Evolutionary conservation across 1,284 basidiomycete species (phyloP).

Genomic region (Puccinia triticina): DNA sequence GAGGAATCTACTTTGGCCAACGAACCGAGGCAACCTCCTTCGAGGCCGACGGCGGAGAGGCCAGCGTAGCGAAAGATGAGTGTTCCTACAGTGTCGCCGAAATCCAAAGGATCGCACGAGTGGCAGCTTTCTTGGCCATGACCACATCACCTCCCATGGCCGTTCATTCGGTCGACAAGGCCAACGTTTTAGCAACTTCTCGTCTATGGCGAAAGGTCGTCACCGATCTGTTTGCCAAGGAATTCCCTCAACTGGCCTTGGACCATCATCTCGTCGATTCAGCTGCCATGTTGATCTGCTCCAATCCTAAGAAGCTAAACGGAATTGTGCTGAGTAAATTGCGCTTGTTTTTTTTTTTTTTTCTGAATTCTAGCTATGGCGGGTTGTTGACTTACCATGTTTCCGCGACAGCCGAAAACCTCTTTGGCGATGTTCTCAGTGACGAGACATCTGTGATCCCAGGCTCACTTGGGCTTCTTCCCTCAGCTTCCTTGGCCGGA

Average conservation of each 20-base stretch:
- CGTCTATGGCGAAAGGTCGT: constrained; percentile 92
- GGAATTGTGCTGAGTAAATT: constrained; percentile 76
- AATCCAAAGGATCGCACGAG: constrained; percentile 90
- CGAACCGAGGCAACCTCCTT: constrained; percentile 76
- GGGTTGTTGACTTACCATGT: too few relatives aligned
- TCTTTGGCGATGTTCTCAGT: constrained; percentile 89
- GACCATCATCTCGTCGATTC: constrained; percentile 91
- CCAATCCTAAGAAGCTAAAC: constrained; percentile 89
- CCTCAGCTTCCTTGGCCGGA: constrained; percentile 91
- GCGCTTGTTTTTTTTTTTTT: background rate
- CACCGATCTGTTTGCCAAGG: constrained; percentile 75
- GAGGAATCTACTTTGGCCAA: constrained; percentile 80
- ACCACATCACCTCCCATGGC: constrained; percentile 79
- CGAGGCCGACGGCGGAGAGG: constrained; percentile 64
- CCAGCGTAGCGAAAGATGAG: constrained; percentile 67
- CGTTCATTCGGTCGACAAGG: constrained; percentile 96
- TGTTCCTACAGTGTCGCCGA: constrained; percentile 89
- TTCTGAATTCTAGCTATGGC: background rate
- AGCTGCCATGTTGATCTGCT: constrained; percentile 93
- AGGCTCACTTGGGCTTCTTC: constrained; percentile 91
- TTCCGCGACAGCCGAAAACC: constrained; percentile 70
- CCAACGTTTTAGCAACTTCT: constrained; percentile 94
- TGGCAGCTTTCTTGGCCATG: constrained; percentile 89
- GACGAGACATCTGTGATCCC: constrained; percentile 97
- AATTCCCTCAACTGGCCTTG: constrained; percentile 81